Evolutionary conservation across 169 alveolate species (phyloP).

Genomic region (Perkinsus chesapeaki): DNA sequence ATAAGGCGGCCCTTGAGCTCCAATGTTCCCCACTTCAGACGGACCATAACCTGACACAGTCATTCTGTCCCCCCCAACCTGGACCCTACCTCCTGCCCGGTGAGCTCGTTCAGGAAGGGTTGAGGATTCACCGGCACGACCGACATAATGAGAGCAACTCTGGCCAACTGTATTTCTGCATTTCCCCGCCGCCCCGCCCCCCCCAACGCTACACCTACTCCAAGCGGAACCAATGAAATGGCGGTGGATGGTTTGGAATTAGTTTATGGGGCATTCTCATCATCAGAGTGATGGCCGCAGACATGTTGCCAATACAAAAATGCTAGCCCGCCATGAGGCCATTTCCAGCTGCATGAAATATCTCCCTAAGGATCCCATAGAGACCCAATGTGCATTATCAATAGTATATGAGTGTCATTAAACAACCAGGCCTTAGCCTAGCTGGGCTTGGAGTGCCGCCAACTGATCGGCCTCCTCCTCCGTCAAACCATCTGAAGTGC

Average conservation of each 20-base stretch:
- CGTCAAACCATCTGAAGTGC: background rate
- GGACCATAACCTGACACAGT: no score
- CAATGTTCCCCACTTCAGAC: background rate
- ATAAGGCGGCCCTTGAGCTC: background rate
- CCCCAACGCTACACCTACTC: background rate
- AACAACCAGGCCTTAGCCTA: background rate
- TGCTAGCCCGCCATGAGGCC: no score
- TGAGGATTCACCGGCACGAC: constrained; percentile 1
- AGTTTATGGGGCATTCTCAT: no score
- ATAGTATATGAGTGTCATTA: background rate
- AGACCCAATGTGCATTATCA: background rate
- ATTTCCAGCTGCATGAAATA: no score
- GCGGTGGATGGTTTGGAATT: no score
- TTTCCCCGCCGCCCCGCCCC: background rate
- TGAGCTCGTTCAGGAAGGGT: background rate
- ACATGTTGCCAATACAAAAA: no score
- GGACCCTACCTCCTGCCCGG: background rate
- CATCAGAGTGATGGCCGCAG: no score
- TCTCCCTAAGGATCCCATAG: no score
- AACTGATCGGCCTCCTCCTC: background rate
- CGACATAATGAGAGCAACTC: background rate
- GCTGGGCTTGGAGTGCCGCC: background rate
- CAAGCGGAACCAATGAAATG: no score
- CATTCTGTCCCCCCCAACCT: no score
- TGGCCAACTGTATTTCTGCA: background rate